phyloP scores from a whole-genome alignment of 768 basidiomycete species.

The Nidula microcarpa region DNA sequence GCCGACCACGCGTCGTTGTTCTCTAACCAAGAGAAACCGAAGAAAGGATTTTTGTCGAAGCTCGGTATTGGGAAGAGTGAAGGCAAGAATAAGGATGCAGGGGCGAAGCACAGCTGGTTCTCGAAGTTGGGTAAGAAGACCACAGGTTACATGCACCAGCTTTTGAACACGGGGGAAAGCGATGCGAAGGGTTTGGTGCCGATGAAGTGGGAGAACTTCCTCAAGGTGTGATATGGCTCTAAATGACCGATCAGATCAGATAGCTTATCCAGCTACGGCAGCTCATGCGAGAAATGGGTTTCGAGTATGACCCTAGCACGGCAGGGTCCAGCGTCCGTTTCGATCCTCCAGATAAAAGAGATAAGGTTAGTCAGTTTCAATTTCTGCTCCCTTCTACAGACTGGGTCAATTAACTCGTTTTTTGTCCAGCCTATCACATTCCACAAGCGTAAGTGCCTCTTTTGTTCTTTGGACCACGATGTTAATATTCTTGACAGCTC shows the following conservation, averaged over 20 bases:
- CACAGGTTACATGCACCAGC: slow-evolving; percentile 56
- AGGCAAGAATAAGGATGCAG: slow-evolving; percentile 29
- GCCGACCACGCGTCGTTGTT: slow-evolving; percentile 54
- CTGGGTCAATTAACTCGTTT: background rate
- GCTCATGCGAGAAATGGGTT: slow-evolving; percentile 81
- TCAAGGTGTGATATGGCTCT: slow-evolving; percentile 45
- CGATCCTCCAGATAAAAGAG: slow-evolving; percentile 59
- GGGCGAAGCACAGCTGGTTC: slow-evolving; percentile 54
- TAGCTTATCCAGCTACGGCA: slow-evolving; percentile 17
- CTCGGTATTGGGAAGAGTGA: slow-evolving; percentile 32
- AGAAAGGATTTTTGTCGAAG: slow-evolving; percentile 47
- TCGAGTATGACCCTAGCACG: slow-evolving; percentile 67
- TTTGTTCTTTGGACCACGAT: background rate
- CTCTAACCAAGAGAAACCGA: slow-evolving; percentile 36
- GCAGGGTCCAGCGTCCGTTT: slow-evolving; percentile 84
- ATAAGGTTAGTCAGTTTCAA: slow-evolving; percentile 24
- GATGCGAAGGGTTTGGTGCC: slow-evolving; percentile 49
- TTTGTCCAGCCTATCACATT: slow-evolving; percentile 60
- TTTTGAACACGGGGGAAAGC: slow-evolving; percentile 54
- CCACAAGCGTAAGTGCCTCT: slow-evolving; percentile 59
- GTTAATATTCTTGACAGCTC: slow-evolving; percentile 40
- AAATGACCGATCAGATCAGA: background rate
- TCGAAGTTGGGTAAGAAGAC: slow-evolving; percentile 58
- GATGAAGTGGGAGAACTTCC: slow-evolving; percentile 80
- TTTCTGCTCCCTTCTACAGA: background rate